phyloP scores from a whole-genome alignment of 2,329 filamentous ascomycete genomes.

The Colletotrichum sidae region DNA sequence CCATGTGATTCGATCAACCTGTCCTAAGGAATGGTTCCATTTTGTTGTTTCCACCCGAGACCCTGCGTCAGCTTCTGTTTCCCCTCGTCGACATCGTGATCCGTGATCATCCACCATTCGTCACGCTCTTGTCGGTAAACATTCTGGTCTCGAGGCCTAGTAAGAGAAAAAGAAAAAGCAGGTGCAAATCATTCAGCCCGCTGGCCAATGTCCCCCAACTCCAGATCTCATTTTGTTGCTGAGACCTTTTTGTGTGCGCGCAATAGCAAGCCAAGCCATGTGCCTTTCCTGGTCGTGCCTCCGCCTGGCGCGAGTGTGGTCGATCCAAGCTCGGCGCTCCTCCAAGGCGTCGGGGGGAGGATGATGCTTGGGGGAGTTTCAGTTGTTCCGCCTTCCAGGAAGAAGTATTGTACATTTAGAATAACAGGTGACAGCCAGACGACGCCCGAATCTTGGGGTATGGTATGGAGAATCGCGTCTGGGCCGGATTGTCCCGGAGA shows the following conservation, averaged over 20 bases:
- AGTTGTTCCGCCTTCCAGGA: constrained; percentile 34
- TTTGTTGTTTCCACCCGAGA: constrained; percentile 22
- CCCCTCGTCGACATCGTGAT: constrained; percentile 32
- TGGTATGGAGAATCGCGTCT: constrained; percentile 13
- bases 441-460: constrained; percentile 5
- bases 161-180: constrained; percentile 26
- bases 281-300: constrained; percentile 18
- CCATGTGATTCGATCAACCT: constrained; percentile 36
- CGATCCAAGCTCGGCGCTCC: constrained; percentile 21
- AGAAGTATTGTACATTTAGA: constrained; percentile 38
- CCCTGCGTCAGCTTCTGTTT: constrained; percentile 12
- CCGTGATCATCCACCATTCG: constrained; percentile 19
- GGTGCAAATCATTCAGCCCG: constrained; percentile 37
- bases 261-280: constrained; percentile 32
- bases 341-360: constrained; percentile 23
- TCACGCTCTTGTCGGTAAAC: constrained; percentile 6
- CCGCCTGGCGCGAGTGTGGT: constrained; percentile 19
- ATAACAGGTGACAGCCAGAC: constrained; percentile 36
- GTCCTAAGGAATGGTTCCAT: constrained; percentile 23
- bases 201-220: constrained; percentile 37
- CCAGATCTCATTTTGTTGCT: constrained; percentile 32
- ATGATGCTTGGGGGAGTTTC: constrained; percentile 15
- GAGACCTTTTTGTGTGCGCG: constrained; percentile 33
- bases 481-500: constrained; percentile 30
- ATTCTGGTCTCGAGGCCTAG: constrained; percentile 23